Conservation (phyloP, 2,329 filamentous ascomycete species). For the Bipolaris bicolor region DNA sequence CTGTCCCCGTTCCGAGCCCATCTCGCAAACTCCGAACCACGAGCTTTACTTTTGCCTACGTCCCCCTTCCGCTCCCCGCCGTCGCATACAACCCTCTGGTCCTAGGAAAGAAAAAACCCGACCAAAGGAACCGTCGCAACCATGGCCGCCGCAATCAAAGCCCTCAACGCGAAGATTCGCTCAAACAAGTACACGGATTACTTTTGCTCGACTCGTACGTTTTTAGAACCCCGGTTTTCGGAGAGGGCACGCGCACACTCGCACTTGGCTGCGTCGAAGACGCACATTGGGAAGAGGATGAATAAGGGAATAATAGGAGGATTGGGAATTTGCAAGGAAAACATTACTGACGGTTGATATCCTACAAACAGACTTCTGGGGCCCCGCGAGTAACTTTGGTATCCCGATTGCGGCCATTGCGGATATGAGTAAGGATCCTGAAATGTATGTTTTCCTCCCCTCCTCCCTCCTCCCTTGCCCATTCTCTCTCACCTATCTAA, state of each 20-base stretch:
- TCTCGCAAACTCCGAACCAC: conserved; percentile 15
- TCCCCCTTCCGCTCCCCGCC: conserved; percentile 1
- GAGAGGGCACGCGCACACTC: background rate
- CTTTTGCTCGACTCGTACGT: conserved; percentile 61
- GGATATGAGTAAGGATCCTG: conserved; percentile 61
- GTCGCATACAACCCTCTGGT: conserved; percentile 4
- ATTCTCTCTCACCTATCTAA: background rate
- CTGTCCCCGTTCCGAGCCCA: conserved; percentile 11
- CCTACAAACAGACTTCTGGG: conserved; percentile 57
- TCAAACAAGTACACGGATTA: conserved; percentile 58
- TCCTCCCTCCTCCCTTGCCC: background rate
- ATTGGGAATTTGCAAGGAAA: no score
- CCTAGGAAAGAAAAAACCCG: background rate
- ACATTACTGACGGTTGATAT: conserved; percentile 11
- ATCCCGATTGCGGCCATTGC: conserved; percentile 61
- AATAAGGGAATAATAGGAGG: no score
- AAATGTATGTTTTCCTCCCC: conserved; percentile 51
- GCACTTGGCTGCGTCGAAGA: no score
- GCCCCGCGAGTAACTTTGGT: conserved; percentile 60
- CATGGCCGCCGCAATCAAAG: conserved; percentile 62
- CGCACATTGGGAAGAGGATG: no score
- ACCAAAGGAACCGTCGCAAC: conserved; percentile 17
- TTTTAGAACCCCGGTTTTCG: conserved; percentile 11
- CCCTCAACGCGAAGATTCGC: conserved; percentile 60
- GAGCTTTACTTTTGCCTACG: conserved; percentile 4